Percentiles rank a stretch among this genome's conserved stretches.
Conservation (phyloP, 225 moss, liverwort and hornwort genomes). For the Bryoerythrophyllum caledonicum region DNA sequence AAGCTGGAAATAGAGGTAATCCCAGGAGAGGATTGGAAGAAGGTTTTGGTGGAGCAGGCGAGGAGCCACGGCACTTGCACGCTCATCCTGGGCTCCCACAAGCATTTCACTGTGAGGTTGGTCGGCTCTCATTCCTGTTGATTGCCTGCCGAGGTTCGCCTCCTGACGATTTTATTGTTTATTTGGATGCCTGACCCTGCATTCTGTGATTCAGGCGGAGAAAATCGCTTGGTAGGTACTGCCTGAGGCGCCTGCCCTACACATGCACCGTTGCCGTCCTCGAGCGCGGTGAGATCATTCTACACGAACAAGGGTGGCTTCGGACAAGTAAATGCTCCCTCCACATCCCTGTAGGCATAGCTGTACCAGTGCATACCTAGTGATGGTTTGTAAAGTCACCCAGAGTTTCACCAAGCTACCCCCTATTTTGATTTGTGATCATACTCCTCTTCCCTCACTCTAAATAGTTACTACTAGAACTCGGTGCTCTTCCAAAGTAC, state of each 20-base stretch:
- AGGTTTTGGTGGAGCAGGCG: constrained; percentile 27
- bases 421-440: no score
- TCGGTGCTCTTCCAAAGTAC: no score
- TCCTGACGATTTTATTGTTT: neutral
- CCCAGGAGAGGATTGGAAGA: constrained; percentile 16
- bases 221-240: constrained; percentile 33
- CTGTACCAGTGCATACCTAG: neutral
- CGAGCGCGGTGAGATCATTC: constrained; percentile 27
- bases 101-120: constrained; percentile 35
- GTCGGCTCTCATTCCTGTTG: neutral
- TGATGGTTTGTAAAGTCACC: no score
- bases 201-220: constrained; percentile 22
- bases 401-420: no score
- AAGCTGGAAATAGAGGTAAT: constrained; percentile 32
- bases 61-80: constrained; percentile 22
- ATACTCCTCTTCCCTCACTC: no score
- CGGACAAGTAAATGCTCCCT: constrained; percentile 23
- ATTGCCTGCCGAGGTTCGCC: neutral
- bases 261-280: constrained; percentile 42
- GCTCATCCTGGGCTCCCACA: constrained; percentile 36
- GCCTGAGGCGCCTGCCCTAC: constrained; percentile 25
- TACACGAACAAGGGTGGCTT: constrained; percentile 36
- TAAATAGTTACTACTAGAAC: no score
- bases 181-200: constrained; percentile 1
- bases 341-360: neutral